These are phyloP conservation scores for Vigna nakashimae DNA, from an alignment of 306 rosid genomes.

Conservation along the genomic window DNA sequence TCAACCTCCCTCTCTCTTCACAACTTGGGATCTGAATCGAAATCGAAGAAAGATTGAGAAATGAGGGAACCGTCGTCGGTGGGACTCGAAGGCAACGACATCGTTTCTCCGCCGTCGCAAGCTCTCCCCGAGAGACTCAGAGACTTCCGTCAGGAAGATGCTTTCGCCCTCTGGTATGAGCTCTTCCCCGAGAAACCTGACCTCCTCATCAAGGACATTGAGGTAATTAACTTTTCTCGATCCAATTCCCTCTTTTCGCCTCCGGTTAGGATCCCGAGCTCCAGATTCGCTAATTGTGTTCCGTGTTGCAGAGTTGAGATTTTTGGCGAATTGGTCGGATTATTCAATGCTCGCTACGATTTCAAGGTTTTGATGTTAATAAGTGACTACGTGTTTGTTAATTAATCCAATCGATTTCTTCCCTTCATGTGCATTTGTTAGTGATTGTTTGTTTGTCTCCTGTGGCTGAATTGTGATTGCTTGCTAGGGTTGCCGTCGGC, in stretches of 20 bases:
- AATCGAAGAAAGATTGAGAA: too few relatives aligned
- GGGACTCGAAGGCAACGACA: too few relatives aligned
- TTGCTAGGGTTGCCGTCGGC: constrained; percentile 74
- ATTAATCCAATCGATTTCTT: constrained; percentile 13
- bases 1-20: too few relatives aligned
- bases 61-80: too few relatives aligned
- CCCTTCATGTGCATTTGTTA: not conserved
- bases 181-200: too few relatives aligned
- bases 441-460: constrained; percentile 25
- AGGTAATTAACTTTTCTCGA: not conserved
- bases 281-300: constrained; percentile 30
- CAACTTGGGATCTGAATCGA: too few relatives aligned
- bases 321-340: constrained; percentile 89
- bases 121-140: too few relatives aligned
- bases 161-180: too few relatives aligned
- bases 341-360: constrained; percentile 83
- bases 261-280: constrained; percentile 16
- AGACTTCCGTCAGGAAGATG: too few relatives aligned
- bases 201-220: too few relatives aligned
- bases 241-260: not conserved
- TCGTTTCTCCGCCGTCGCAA: too few relatives aligned
- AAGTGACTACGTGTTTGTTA: not conserved
- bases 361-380: constrained; percentile 64
- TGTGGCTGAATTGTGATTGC: constrained; percentile 12
- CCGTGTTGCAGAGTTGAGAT: constrained; percentile 68